phyloP scores from a whole-genome alignment of 441 rosid genomes.

The Populus hybrid region DNA sequence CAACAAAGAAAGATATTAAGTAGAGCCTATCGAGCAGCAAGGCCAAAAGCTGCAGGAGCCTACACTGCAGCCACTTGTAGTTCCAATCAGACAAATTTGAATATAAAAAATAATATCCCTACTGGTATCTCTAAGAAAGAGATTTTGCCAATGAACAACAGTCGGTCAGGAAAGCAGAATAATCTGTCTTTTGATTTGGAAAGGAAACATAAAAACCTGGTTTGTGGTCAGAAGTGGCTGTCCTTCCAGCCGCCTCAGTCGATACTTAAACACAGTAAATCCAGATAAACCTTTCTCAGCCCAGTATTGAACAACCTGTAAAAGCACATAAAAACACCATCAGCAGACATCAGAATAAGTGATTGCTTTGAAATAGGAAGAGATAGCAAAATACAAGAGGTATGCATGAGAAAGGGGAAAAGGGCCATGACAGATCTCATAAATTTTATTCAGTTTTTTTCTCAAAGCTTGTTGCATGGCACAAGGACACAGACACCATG shows the following conservation, averaged over 20 bases:
- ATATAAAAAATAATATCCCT: not conserved
- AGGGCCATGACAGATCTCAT: not conserved
- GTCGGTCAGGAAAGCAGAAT: not conserved
- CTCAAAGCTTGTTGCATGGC: not conserved
- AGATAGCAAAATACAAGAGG: not conserved
- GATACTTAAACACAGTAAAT: conserved; percentile 65
- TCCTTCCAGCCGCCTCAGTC: conserved; percentile 53
- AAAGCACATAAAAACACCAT: conserved; percentile 1
- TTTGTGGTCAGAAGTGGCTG: conserved; percentile 69
- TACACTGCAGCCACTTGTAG: not conserved
- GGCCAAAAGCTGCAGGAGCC: not conserved
- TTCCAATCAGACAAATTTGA: not conserved
- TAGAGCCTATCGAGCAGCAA: not conserved
- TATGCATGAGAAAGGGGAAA: not conserved
- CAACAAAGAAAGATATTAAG: not conserved
- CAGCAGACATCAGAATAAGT: not conserved
- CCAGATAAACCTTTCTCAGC: conserved; percentile 80
- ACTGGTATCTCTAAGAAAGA: not conserved
- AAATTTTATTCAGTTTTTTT: not conserved
- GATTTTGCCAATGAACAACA: not conserved
- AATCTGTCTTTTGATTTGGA: not conserved
- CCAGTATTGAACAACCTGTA: conserved; percentile 67
- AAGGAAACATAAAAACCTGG: conserved; percentile 44
- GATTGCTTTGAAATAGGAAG: not conserved
- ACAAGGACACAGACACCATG: not conserved